Conservation (phyloP, 345 rosid species). For the Euphorbia pulcherrima region DNA sequence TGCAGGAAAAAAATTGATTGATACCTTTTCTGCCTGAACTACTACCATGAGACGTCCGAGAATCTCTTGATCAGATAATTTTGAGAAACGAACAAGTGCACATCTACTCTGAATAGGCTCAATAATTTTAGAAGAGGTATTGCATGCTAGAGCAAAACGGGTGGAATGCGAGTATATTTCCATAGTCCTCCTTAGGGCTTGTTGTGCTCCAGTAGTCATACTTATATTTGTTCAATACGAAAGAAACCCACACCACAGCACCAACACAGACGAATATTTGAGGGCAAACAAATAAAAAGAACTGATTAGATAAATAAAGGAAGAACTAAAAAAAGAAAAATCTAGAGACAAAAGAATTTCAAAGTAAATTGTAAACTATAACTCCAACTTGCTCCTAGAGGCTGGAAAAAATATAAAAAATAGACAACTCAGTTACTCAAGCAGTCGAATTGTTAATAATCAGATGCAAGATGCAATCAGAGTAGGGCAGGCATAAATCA, state of each 20-base stretch:
- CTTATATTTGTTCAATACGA: slow-evolving; percentile 28
- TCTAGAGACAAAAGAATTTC: not conserved
- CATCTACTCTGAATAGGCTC: slow-evolving; percentile 99
- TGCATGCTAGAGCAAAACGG: slow-evolving; percentile 97
- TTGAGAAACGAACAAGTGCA: slow-evolving; percentile 89
- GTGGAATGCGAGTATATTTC: slow-evolving; percentile 93
- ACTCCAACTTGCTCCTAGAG: not conserved
- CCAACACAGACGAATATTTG: not conserved
- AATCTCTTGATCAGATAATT: slow-evolving; percentile 87
- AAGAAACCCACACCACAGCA: not conserved
- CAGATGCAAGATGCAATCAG: not conserved
- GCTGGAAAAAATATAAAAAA: not conserved
- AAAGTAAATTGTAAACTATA: not conserved
- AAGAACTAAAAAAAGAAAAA: not conserved
- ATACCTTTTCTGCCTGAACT: slow-evolving; percentile 81
- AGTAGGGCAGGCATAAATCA: not conserved
- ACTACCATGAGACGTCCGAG: slow-evolving; percentile 91
- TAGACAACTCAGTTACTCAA: not conserved
- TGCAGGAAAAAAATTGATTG: not conserved
- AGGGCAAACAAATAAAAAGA: not conserved
- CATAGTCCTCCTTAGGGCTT: slow-evolving; percentile 94
- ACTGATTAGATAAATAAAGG: not conserved
- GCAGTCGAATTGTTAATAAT: not conserved
- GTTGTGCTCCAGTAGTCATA: slow-evolving; percentile 99
- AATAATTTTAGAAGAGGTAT: slow-evolving; percentile 75